Evolutionary conservation across 352 stramenopile species (phyloP).

Genomic region (Phytopythium chamaehyphon): DNA sequence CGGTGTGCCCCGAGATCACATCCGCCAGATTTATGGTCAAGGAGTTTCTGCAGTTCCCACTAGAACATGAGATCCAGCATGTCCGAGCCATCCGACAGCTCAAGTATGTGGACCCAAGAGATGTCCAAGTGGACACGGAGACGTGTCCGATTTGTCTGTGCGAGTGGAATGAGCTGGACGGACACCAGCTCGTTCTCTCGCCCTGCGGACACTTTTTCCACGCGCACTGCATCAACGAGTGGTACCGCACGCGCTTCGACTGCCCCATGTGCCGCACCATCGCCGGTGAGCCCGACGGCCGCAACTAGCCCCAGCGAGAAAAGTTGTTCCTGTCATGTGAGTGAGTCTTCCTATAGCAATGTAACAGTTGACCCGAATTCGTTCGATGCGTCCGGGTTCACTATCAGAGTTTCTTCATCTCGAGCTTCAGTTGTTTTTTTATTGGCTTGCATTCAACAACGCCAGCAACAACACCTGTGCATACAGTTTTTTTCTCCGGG

Average conservation of each 20-base stretch:
- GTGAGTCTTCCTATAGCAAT: no score
- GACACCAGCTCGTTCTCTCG: slow-evolving; percentile 76
- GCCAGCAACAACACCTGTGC: no score
- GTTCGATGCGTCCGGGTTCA: no score
- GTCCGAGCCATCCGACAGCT: slow-evolving; percentile 77
- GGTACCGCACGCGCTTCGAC: slow-evolving; percentile 85
- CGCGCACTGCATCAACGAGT: slow-evolving; percentile 87
- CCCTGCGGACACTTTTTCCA: slow-evolving; percentile 86
- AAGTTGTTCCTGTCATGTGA: no score
- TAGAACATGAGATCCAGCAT: slow-evolving; percentile 79
- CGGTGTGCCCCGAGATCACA: slow-evolving; percentile 62
- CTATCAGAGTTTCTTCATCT: no score
- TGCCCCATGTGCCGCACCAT: slow-evolving; percentile 87
- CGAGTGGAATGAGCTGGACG: slow-evolving; percentile 81
- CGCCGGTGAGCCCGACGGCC: slow-evolving; percentile 27
- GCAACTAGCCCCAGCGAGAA: no score
- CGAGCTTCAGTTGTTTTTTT: no score
- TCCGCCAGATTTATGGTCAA: slow-evolving; percentile 71
- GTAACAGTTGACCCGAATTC: no score
- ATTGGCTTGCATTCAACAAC: no score
- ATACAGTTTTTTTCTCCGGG: no score
- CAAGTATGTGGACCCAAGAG: slow-evolving; percentile 80
- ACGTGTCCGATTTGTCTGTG: slow-evolving; percentile 81
- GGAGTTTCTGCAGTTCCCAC: slow-evolving; percentile 78
- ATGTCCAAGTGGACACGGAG: slow-evolving; percentile 78